Conservation (phyloP, 208 protist genomes). For the Leishmania major region DNA sequence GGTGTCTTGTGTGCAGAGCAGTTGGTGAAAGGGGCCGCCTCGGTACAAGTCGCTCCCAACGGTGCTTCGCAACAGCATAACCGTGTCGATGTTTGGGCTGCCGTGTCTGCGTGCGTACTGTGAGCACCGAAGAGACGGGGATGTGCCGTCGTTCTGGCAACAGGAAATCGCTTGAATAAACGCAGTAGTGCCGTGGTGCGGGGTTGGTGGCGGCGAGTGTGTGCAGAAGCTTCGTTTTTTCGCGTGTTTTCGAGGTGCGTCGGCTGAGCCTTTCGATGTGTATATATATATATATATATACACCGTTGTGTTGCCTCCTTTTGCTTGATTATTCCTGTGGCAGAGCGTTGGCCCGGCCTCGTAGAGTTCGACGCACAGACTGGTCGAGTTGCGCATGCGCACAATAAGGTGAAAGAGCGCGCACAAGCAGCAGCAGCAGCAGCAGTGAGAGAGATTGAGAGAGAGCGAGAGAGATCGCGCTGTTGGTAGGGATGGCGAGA, state of each 20-base stretch:
- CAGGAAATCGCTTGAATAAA: background rate
- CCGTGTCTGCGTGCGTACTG: background rate
- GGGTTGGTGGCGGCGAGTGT: background rate
- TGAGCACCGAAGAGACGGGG: background rate
- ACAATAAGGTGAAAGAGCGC: too few relatives aligned
- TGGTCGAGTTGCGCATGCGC: too few relatives aligned
- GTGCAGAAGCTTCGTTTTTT: background rate
- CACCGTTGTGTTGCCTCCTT: background rate
- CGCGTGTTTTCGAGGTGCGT: slow-evolving; percentile 1
- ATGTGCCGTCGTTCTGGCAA: background rate
- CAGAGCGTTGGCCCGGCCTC: too few relatives aligned
- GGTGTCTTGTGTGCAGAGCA: background rate
- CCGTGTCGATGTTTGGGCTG: background rate
- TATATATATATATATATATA: too few relatives aligned
- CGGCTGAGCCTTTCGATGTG: slow-evolving; percentile 5
- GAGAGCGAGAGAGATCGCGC: background rate
- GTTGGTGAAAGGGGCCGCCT: background rate
- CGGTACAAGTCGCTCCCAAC: background rate
- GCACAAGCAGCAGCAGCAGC: background rate
- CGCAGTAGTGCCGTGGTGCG: background rate
- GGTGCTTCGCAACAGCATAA: background rate
- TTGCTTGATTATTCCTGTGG: background rate
- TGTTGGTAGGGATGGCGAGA: background rate
- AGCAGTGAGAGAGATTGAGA: background rate
- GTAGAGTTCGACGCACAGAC: too few relatives aligned